Evolutionary conservation across 1,284 basidiomycete genomes (phyloP).

Genomic region (Binderoboletus segoi): DNA sequence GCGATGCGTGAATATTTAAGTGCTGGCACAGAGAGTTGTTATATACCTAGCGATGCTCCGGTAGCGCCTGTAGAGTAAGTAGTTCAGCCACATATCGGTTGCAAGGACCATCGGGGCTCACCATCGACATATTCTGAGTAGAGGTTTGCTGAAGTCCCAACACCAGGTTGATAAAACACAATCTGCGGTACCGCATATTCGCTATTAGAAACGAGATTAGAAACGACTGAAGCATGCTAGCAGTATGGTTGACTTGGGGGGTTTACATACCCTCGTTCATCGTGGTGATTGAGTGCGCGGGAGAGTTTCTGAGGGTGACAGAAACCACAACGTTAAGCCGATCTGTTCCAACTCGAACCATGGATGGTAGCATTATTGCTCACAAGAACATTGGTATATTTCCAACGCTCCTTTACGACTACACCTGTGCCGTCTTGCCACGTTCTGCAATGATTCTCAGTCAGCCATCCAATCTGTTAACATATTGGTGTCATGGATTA

Average conservation of each 20-base stretch:
- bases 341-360: neutral
- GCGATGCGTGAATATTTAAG: conserved; percentile 7
- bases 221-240: neutral
- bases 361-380: conserved; percentile 18
- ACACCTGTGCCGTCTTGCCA: conserved; percentile 46
- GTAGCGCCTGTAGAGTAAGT: conserved; percentile 50
- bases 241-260: neutral
- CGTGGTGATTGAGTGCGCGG: conserved; percentile 54
- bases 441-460: conserved; percentile 19
- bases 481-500: conserved; percentile 30
- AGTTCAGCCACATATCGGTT: conserved; percentile 6
- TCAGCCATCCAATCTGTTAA: neutral
- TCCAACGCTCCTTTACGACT: conserved; percentile 48
- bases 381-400: conserved; percentile 67
- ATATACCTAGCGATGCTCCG: conserved; percentile 57
- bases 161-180: conserved; percentile 71
- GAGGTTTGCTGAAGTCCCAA: conserved; percentile 61
- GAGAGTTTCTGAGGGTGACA: conserved; percentile 49
- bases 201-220: conserved; percentile 26
- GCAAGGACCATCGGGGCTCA: conserved; percentile 13
- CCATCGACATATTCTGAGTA: conserved; percentile 59
- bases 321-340: conserved; percentile 28
- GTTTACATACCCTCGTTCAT: conserved; percentile 47
- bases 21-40: neutral
- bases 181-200: conserved; percentile 58